These are phyloP conservation scores for Cotoneaster glaucophyllus DNA, from an alignment of 306 rosid genomes.

Conservation along the genomic window DNA sequence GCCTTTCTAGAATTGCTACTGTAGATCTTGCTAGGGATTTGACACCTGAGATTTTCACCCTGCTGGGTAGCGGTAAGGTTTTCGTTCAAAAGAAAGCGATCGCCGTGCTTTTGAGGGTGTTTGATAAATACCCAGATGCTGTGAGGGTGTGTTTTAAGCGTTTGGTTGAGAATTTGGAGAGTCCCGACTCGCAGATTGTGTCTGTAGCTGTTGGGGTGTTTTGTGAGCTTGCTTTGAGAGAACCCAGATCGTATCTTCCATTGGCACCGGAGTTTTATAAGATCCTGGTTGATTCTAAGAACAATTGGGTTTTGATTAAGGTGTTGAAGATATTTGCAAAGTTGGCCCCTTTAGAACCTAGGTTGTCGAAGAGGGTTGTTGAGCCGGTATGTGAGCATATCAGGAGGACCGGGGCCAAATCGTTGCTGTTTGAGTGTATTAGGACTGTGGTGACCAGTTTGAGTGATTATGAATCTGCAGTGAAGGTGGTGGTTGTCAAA, in stretches of 20 bases:
- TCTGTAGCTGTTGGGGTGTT: slow-evolving; percentile 77
- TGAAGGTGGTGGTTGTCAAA: slow-evolving; percentile 58
- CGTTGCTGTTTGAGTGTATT: slow-evolving; percentile 76
- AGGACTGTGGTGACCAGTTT: slow-evolving; percentile 74
- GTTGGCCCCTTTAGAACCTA: slow-evolving; percentile 69
- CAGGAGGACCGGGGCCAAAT: slow-evolving; percentile 60
- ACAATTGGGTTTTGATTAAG: slow-evolving; percentile 87
- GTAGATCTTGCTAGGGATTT: slow-evolving; percentile 79
- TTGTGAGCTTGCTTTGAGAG: slow-evolving; percentile 66
- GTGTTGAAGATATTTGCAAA: slow-evolving; percentile 67
- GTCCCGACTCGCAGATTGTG: slow-evolving; percentile 44
- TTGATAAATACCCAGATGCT: slow-evolving; percentile 77
- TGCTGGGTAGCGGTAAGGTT: slow-evolving; percentile 48
- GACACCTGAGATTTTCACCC: slow-evolving; percentile 66
- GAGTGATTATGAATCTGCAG: slow-evolving; percentile 56
- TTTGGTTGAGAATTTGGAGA: slow-evolving; percentile 78
- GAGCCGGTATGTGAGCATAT: slow-evolving; percentile 76
- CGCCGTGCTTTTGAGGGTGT: slow-evolving; percentile 60
- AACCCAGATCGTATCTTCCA: slow-evolving; percentile 72
- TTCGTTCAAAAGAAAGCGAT: slow-evolving; percentile 68
- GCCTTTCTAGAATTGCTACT: slow-evolving; percentile 64
- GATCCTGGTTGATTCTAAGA: slow-evolving; percentile 67
- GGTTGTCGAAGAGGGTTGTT: slow-evolving; percentile 68
- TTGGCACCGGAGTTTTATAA: slow-evolving; percentile 82
- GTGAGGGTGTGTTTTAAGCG: slow-evolving; percentile 87